Percentiles rank a stretch among this genome's conserved stretches.
Evolutionary conservation across 345 rosid genomes (phyloP).

Genomic region (Atalantia buxifolia): DNA sequence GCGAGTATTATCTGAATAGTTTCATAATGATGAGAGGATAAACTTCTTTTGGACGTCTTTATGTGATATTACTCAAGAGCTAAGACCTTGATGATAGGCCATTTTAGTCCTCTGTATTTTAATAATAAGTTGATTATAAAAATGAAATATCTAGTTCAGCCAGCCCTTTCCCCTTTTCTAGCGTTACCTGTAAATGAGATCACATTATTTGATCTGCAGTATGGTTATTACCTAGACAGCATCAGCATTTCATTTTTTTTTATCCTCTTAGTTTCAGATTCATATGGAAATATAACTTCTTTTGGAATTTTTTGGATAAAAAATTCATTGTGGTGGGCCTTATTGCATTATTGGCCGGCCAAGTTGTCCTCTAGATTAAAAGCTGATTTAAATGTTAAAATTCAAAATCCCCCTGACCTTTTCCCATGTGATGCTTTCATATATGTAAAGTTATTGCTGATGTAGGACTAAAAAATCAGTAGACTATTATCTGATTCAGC

Average conservation of each 20-base stretch:
- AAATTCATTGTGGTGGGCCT: background rate
- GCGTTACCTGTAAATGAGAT: background rate
- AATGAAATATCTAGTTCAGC: background rate
- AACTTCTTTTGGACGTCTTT: background rate
- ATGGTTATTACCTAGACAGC: background rate
- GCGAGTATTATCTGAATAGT: background rate
- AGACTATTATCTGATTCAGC: background rate
- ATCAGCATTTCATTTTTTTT: background rate
- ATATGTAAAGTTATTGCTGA: background rate
- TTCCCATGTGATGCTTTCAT: background rate
- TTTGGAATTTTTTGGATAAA: background rate
- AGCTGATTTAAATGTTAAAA: background rate
- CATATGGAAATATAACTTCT: background rate
- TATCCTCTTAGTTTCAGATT: background rate
- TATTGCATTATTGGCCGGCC: conserved; percentile 1
- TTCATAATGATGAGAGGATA: background rate
- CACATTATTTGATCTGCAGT: background rate
- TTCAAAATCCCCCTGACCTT: background rate
- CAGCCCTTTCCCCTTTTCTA: background rate
- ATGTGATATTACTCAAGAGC: background rate
- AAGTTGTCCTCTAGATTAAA: background rate
- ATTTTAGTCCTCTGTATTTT: background rate
- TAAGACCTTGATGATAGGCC: conserved; percentile 1
- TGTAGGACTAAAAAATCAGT: background rate
- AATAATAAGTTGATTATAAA: background rate